These are phyloP conservation scores for Wickerhamomyces bisporus DNA, from an alignment of 805 yeast genomes.

Conservation along the genomic window DNA sequence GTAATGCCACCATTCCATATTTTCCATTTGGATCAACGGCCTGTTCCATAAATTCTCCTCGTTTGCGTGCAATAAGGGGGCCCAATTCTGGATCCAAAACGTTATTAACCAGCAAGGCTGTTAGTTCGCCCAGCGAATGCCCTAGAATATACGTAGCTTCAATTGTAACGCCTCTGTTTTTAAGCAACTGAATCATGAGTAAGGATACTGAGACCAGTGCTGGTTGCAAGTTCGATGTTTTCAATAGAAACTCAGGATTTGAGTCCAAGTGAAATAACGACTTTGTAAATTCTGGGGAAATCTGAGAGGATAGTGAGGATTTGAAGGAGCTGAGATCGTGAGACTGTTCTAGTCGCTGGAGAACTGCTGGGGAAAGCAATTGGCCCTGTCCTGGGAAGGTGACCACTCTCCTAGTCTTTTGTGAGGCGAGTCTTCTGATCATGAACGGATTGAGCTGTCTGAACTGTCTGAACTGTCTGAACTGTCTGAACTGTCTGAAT, in stretches of 20 bases:
- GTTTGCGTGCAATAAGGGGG: slow-evolving; percentile 23
- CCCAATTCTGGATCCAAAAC: slow-evolving; percentile 19
- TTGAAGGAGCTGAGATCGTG: slow-evolving; percentile 5
- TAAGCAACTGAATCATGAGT: slow-evolving; percentile 23
- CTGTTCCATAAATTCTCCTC: slow-evolving; percentile 37
- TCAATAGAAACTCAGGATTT: slow-evolving; percentile 2
- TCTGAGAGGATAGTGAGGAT: not conserved
- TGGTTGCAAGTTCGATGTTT: slow-evolving; percentile 29
- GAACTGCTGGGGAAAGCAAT: slow-evolving; percentile 9
- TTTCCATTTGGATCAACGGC: slow-evolving; percentile 16
- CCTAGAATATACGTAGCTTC: slow-evolving; percentile 28
- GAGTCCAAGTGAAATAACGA: not conserved
- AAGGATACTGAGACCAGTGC: slow-evolving; percentile 19
- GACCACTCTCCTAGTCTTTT: slow-evolving; percentile 4
- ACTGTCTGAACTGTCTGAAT: too few relatives aligned
- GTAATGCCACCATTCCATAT: slow-evolving; percentile 33
- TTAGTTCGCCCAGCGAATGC: slow-evolving; percentile 41
- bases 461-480: too few relatives aligned
- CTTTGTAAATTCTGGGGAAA: slow-evolving; percentile 1
- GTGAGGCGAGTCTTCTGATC: not conserved
- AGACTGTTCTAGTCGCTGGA: not conserved
- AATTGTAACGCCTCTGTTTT: slow-evolving; percentile 16
- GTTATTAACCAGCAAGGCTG: slow-evolving; percentile 30
- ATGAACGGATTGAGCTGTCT: too few relatives aligned
- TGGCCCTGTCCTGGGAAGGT: slow-evolving; percentile 25